Evolutionary conservation across 2,329 filamentous ascomycete species (phyloP).

Genomic region (Penicillium olsonii): DNA sequence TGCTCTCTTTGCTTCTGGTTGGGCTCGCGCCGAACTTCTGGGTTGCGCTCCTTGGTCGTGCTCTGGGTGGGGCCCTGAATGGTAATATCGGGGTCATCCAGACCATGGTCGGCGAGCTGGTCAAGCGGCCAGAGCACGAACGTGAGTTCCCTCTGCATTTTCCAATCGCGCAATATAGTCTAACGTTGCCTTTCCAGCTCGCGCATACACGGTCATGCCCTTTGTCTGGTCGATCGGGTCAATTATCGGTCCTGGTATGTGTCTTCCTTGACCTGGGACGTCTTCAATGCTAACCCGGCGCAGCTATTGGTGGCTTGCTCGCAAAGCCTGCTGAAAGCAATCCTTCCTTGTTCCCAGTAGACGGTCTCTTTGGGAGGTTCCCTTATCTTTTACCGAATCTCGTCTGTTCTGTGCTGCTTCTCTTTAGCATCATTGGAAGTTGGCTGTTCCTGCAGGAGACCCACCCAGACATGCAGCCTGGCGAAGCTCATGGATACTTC

Average conservation of each 20-base stretch:
- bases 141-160: slow-evolving; percentile 56
- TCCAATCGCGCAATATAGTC: background rate
- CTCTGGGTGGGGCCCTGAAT: slow-evolving; percentile 79
- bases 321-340: slow-evolving; percentile 75
- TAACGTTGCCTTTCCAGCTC: slow-evolving; percentile 53
- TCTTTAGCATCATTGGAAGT: slow-evolving; percentile 78
- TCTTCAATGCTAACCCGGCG: slow-evolving; percentile 14
- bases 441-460: slow-evolving; percentile 84
- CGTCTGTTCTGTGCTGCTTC: slow-evolving; percentile 73
- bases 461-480: slow-evolving; percentile 75
- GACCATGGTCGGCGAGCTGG: slow-evolving; percentile 89
- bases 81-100: slow-evolving; percentile 90
- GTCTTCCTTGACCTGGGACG: background rate
- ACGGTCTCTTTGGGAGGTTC: slow-evolving; percentile 72
- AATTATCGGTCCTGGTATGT: slow-evolving; percentile 70
- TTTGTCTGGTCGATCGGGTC: slow-evolving; percentile 92
- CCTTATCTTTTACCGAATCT: slow-evolving; percentile 90
- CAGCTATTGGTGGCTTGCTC: slow-evolving; percentile 80
- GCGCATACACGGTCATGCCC: slow-evolving; percentile 88
- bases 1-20: slow-evolving; percentile 78
- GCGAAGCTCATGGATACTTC: slow-evolving; percentile 41
- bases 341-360: slow-evolving; percentile 67
- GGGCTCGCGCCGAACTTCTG: slow-evolving; percentile 82
- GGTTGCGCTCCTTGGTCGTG: slow-evolving; percentile 74
- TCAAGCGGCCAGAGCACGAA: slow-evolving; percentile 81